phyloP scores from a whole-genome alignment of 768 basidiomycete species.

The Termitomyces sp. region DNA sequence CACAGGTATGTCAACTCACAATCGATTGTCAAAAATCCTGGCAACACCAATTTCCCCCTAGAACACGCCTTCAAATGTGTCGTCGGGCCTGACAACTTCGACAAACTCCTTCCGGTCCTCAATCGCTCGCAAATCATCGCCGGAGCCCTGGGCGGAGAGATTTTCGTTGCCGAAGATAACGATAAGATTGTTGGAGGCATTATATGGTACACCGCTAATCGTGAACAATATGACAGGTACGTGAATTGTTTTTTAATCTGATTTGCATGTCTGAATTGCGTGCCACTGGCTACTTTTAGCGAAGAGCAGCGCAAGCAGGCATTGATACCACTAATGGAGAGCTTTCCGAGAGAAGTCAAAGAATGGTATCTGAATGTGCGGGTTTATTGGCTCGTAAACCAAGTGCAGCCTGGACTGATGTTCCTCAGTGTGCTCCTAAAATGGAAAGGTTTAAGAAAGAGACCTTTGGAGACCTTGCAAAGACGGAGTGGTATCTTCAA shows the following conservation, averaged over 20 bases:
- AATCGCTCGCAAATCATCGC: conserved; percentile 6
- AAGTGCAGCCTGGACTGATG: background rate
- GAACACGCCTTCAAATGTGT: conserved; percentile 5
- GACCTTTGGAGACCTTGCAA: conserved; percentile 1
- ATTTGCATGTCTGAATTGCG: background rate
- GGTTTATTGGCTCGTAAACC: background rate
- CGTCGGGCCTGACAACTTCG: conserved; percentile 1
- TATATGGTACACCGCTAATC: conserved; percentile 5
- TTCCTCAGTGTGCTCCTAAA: background rate
- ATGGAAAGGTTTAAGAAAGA: conserved; percentile 6
- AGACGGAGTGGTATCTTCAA: background rate
- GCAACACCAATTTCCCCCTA: background rate
- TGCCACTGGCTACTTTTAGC: background rate
- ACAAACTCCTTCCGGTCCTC: background rate
- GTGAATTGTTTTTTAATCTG: background rate
- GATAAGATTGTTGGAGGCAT: conserved; percentile 6
- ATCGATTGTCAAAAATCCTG: background rate
- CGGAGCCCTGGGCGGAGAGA: conserved; percentile 1
- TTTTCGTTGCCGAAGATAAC: conserved; percentile 7
- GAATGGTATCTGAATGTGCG: conserved; percentile 5
- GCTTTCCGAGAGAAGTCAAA: conserved; percentile 1
- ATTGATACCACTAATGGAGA: background rate
- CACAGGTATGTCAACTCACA: background rate
- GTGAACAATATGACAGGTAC: conserved; percentile 7
- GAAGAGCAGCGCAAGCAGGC: conserved; percentile 8